Evolutionary conservation across 805 yeast species (phyloP).

Genomic region (Sugiyamaella valdiviana): DNA sequence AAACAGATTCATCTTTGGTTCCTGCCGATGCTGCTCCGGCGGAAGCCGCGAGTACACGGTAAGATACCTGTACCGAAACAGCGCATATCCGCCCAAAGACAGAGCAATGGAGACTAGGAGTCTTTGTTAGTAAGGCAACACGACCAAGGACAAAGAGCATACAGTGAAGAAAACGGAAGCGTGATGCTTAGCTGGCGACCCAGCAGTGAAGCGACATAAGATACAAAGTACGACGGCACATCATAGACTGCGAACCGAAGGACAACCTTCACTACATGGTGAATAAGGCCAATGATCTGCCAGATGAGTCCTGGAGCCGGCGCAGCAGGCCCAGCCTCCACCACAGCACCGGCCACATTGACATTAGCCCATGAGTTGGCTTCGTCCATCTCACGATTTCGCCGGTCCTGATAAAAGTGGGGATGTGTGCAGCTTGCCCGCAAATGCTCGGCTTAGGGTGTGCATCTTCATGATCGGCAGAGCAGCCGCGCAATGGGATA

Average conservation of each 20-base stretch:
- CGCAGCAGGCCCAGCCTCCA: background rate
- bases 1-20: slow-evolving; percentile 44
- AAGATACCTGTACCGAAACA: slow-evolving; percentile 57
- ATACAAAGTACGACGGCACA: slow-evolving; percentile 25
- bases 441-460: background rate
- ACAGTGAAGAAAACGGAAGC: slow-evolving; percentile 44
- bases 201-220: slow-evolving; percentile 27
- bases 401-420: background rate
- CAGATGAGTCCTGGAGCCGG: slow-evolving; percentile 1
- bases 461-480: background rate
- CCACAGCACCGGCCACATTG: background rate
- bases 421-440: background rate
- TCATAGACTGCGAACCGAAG: slow-evolving; percentile 15
- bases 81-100: slow-evolving; percentile 36
- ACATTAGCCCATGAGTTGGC: background rate
- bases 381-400: background rate
- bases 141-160: slow-evolving; percentile 21
- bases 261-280: background rate
- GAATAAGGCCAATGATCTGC: slow-evolving; percentile 3
- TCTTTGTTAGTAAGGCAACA: background rate
- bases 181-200: slow-evolving; percentile 46
- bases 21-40: slow-evolving; percentile 39
- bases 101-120: slow-evolving; percentile 26
- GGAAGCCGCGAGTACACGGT: slow-evolving; percentile 57
- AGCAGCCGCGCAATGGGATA: background rate